These are phyloP conservation scores for Lasiosphaeriaceae sp. DNA, from an alignment of 495 filamentous ascomycete genomes.

Conservation along the genomic window DNA sequence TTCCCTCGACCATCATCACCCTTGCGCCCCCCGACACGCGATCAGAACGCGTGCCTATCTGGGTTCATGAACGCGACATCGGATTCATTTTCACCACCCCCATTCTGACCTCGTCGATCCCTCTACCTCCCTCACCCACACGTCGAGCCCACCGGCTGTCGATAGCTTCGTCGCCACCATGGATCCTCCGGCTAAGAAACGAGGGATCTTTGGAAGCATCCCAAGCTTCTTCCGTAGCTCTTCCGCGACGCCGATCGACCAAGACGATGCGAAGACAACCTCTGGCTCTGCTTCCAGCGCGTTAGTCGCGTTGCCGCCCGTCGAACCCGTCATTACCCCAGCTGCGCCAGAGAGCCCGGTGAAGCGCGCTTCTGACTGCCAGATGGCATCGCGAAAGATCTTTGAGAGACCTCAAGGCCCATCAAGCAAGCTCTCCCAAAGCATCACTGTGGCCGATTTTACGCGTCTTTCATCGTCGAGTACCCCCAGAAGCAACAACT, in stretches of 20 bases:
- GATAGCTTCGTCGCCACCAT: conserved; percentile 18
- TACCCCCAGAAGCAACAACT: conserved; percentile 5
- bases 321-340: conserved; percentile 20
- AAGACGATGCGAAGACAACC: conserved; percentile 4
- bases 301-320: conserved; percentile 8
- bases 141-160: not conserved
- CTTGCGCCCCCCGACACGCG: conserved; percentile 2
- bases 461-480: conserved; percentile 12
- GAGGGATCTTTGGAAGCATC: conserved; percentile 26
- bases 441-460: conserved; percentile 26
- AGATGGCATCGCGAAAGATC: conserved; percentile 31
- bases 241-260: conserved; percentile 14
- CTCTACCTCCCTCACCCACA: not conserved
- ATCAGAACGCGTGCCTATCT: conserved; percentile 9
- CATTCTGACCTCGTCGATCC: not conserved
- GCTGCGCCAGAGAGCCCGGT: conserved; percentile 28
- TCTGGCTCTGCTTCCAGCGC: conserved; percentile 4
- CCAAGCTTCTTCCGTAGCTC: conserved; percentile 23
- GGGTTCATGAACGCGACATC: conserved; percentile 4
- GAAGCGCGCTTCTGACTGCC: conserved; percentile 34
- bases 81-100: not conserved
- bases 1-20: not conserved
- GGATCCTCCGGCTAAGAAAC: conserved; percentile 29
- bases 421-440: conserved; percentile 33
- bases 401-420: conserved; percentile 29